These are phyloP conservation scores for Hondaea fermentalgiana DNA, from an alignment of 108 stramenopile species.

Conservation along the genomic window DNA sequence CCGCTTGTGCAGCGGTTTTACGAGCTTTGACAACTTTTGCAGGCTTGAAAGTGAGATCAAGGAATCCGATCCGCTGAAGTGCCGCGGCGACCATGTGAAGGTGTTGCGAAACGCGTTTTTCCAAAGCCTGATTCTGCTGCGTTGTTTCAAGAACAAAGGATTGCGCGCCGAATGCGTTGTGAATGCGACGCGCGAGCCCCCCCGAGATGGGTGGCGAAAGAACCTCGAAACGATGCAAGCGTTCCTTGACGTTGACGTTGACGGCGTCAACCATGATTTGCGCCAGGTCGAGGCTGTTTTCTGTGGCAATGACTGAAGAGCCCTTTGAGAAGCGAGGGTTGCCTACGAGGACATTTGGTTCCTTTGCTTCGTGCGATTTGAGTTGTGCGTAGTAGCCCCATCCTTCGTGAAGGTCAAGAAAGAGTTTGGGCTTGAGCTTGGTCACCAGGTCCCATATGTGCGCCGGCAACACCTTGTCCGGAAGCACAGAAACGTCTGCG, in stretches of 20 bases:
- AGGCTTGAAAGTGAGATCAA: neutral
- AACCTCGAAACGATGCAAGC: neutral
- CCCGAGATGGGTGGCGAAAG: neutral
- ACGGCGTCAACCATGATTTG: neutral
- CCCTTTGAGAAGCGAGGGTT: neutral
- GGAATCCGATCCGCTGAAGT: neutral
- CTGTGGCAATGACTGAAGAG: neutral
- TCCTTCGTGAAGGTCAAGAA: constrained; percentile 13
- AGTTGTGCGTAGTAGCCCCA: constrained; percentile 11
- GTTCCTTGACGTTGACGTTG: neutral
- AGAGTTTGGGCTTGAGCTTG: neutral
- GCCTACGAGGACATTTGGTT: neutral
- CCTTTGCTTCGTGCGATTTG: neutral
- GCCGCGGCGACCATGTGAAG: neutral
- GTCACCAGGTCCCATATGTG: neutral
- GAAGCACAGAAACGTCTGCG: neutral
- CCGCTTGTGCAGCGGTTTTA: neutral
- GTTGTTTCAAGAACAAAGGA: constrained; percentile 1
- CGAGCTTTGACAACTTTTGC: neutral
- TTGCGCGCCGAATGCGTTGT: constrained; percentile 9
- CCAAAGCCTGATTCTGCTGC: neutral
- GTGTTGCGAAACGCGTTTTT: neutral
- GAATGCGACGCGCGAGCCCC: neutral
- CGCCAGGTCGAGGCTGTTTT: neutral
- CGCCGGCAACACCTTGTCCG: neutral